Evolutionary conservation across 495 filamentous ascomycete genomes (phyloP), one percentile per base, ranked within the genome.

Genomic region (Trichocladium antarcticum): DNA sequence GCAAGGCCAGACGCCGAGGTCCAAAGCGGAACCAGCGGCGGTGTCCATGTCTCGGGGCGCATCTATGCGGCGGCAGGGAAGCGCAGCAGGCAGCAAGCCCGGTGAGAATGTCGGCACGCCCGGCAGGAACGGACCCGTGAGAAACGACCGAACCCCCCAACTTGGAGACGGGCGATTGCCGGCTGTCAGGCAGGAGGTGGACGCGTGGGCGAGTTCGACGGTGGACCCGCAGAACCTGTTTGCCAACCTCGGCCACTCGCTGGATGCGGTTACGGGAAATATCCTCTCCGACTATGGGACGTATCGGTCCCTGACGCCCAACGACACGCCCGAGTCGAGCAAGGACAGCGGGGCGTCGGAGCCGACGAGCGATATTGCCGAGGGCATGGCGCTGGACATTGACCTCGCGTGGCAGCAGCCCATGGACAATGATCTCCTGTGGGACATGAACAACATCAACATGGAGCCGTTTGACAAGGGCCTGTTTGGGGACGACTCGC

Each of bases 321-420:
- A 78, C 28, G 74, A 77, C 50, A 78, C 75, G 9, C 75, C 75
- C 6, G 75, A 77, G 42, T 78, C 75, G 8, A 55, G 41, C 21
- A 75, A 76, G 54, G 72, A 77, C 44, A 68, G 68, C 51, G 68
- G 68, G 5, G 54, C 60, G 36, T 76, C 74, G 21, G 75, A 78
- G 45, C 70, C 71, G 19, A 77, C 69, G 40, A 76, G 73, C 55
- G 75, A 78, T 43, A 67, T 77, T 21, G 68, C 70, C 11, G 74
- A 77, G 40, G 63, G 61, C 2, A 66, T 70, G 8, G 55, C 66
- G 19, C 61, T 74, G 44, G 71, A 74, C 21, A 67, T 72, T 20
- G 69, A 71, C 24, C 40, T 63, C 10, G 51, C 45, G 29, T 74
- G 68, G 69, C 55, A 67, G 69, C 55, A 67, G 21, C 57, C 63